Conservation (phyloP, 2,329 filamentous ascomycete genomes). For the Pseudocercospora vitis region DNA sequence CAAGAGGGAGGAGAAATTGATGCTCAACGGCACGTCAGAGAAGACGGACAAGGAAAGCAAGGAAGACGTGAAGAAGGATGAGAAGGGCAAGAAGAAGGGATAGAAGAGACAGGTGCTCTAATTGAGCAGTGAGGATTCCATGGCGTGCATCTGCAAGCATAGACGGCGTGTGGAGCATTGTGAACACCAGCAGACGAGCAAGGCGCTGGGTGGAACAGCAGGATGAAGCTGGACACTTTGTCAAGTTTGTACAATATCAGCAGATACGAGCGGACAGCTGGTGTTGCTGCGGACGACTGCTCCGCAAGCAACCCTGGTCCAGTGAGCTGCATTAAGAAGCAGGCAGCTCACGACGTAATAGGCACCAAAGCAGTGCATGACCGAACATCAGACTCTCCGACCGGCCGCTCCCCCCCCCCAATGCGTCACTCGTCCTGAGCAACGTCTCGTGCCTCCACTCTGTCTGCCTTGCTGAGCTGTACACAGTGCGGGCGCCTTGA, state of each 20-base stretch:
- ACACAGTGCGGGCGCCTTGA: too few relatives aligned
- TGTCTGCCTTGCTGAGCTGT: too few relatives aligned
- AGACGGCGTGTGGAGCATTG: constrained; percentile 28
- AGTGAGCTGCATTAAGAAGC: constrained; percentile 1
- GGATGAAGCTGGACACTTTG: constrained; percentile 15
- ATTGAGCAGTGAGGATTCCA: constrained; percentile 23
- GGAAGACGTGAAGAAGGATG: constrained; percentile 55
- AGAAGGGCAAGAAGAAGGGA: constrained; percentile 57
- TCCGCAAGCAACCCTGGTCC: neutral
- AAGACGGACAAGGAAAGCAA: constrained; percentile 50
- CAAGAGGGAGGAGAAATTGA: constrained; percentile 66
- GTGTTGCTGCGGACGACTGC: neutral
- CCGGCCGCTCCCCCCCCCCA: neutral
- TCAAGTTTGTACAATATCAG: constrained; percentile 29
- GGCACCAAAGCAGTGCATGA: constrained; percentile 5
- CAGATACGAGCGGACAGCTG: constrained; percentile 9
- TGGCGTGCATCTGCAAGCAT: constrained; percentile 22
- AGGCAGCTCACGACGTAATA: neutral
- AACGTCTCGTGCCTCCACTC: neutral
- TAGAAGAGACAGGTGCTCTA: constrained; percentile 30
- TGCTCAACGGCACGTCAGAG: constrained; percentile 56
- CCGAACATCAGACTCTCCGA: neutral
- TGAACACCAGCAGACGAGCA: constrained; percentile 4
- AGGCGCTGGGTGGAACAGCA: constrained; percentile 19
- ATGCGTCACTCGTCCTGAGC: neutral